Base-by-base conservation (phyloP, 2,329 filamentous ascomycete species). In the Aspergillus brunneoviolaceus region DNA sequence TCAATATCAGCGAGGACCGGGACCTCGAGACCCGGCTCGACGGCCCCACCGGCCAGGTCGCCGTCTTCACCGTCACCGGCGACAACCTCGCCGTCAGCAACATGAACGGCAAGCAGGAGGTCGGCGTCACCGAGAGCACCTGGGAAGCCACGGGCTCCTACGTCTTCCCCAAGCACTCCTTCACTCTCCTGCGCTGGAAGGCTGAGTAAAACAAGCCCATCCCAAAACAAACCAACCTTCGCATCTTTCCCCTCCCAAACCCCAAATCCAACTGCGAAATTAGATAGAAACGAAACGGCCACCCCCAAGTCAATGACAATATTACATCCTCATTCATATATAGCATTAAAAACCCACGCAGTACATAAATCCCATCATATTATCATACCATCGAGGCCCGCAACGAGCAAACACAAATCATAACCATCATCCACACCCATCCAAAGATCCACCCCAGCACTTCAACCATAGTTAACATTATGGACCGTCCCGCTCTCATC, bases 81-180 rank as follows among this genome's bases (percentile, higher is more conserved):
- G 74, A 80, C 2, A 76, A 78, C 61, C 80, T 89, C 23, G 74
- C 81, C 16, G 84, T 84, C 19, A 83, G 83, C 5, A 92, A 92
- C 70, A 87, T 83, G 45, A 84, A 82, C 4, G 83, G 80, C 3
- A 83, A 85, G 66, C 79, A 90, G 69, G 84, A 86, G 58, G 88
- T 92, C 12, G 79, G 78, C 1, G 78, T 90, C 58, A 70, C 80
- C 59, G 85, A 89, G 73, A 82, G 79, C 9, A 83, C 77, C 49
- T 92, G 89, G 89, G 80, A 87, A 69, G 87, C 84, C 0, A 75
- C 83, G 70, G 87, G 85, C 1, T 73, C 77, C 49, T 92, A 85
- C 69, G 83, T 77, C 2, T 93, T 93, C 74, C 80, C 82, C 1
- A 91, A 87, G 78, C 85, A 89, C 71, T 90, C 88, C 2, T 81